These are phyloP conservation scores for Ceratocystis diversiconidia DNA, from an alignment of 2,329 filamentous ascomycete genomes.

Conservation along the genomic window DNA sequence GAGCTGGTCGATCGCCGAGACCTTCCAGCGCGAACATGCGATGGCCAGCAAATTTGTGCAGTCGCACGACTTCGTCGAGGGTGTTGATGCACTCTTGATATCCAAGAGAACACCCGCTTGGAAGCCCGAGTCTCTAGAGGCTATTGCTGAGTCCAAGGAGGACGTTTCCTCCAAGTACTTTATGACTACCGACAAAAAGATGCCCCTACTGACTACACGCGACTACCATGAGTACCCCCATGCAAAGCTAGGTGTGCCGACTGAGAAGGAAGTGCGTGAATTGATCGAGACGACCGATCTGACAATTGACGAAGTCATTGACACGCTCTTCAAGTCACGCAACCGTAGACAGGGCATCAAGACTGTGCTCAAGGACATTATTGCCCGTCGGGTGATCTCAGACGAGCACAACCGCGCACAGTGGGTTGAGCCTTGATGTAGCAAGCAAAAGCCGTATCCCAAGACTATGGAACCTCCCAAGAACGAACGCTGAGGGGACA, in stretches of 20 bases:
- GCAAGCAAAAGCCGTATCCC: background rate
- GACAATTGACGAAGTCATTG: constrained; percentile 44
- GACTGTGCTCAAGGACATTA: constrained; percentile 54
- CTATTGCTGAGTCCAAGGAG: constrained; percentile 36
- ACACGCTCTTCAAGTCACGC: constrained; percentile 45
- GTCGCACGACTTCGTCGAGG: constrained; percentile 80
- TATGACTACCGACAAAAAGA: constrained; percentile 37
- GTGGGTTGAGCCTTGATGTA: constrained; percentile 24
- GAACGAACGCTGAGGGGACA: background rate
- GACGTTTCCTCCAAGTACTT: constrained; percentile 50
- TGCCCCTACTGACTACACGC: constrained; percentile 39
- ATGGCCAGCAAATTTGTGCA: constrained; percentile 82
- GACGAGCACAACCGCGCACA: constrained; percentile 31
- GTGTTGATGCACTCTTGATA: constrained; percentile 38
- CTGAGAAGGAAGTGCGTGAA: constrained; percentile 45
- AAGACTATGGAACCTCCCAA: background rate
- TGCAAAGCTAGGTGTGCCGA: constrained; percentile 54
- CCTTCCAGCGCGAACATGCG: constrained; percentile 73
- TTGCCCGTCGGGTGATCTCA: constrained; percentile 45
- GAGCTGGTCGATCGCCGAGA: constrained; percentile 66
- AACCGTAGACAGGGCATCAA: constrained; percentile 54
- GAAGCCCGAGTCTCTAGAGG: constrained; percentile 59
- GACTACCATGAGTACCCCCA: constrained; percentile 66
- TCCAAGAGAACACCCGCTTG: constrained; percentile 46
- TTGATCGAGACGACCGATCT: constrained; percentile 29